Evolutionary conservation across 1,284 basidiomycete genomes (phyloP).

Genomic region (Lignosus rhinocerotis): DNA sequence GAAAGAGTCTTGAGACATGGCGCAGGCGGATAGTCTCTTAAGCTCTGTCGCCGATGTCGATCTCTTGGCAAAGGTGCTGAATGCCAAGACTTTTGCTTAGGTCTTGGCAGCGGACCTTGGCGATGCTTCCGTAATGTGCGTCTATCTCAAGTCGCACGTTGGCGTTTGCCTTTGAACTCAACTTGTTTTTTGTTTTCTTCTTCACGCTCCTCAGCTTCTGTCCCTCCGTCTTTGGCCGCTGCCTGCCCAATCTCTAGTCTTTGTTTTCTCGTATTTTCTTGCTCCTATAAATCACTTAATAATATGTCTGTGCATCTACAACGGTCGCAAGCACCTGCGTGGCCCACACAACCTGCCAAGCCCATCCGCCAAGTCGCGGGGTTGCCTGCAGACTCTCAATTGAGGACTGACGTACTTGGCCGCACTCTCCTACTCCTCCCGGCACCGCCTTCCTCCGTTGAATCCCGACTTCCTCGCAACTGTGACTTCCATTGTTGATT

Average conservation of each 20-base stretch:
- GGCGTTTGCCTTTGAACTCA: background rate
- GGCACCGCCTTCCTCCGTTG: background rate
- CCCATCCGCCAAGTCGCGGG: background rate
- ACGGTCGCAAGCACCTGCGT: background rate
- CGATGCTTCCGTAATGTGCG: constrained; percentile 15
- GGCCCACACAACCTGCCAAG: background rate
- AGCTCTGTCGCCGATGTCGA: constrained; percentile 30
- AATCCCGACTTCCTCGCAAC: no score
- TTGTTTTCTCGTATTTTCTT: background rate
- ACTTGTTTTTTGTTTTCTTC: background rate
- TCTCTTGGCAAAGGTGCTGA: constrained; percentile 26
- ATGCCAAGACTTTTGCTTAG: constrained; percentile 26
- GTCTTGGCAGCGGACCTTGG: constrained; percentile 22
- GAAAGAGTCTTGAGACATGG: constrained; percentile 26
- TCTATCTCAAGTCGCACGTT: background rate
- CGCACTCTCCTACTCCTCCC: background rate
- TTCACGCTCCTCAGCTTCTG: background rate
- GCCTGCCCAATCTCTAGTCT: background rate
- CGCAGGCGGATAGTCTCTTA: constrained; percentile 23
- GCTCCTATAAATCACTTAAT: background rate
- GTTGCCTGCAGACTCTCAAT: background rate
- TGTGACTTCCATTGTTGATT: no score
- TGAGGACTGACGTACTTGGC: no score
- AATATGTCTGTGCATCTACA: background rate
- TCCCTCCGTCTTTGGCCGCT: background rate